phyloP scores from a whole-genome alignment of 108 stramenopile genomes.

The Cyclotella baltica region DNA sequence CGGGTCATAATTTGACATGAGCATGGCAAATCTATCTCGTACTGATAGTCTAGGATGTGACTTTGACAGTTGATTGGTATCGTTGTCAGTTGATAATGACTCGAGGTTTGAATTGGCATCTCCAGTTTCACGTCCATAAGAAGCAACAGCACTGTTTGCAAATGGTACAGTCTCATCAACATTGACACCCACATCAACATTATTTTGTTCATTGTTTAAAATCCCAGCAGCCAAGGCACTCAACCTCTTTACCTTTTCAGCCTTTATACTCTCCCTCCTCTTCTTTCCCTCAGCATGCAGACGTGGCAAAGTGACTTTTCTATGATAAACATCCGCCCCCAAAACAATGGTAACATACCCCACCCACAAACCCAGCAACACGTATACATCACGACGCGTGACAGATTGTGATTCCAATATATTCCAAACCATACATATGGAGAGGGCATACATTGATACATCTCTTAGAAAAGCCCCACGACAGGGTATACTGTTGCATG shows the following conservation, averaged over 20 bases:
- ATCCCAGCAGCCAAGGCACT: conserved; percentile 3
- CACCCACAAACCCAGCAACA: conserved; percentile 50
- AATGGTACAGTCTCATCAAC: not conserved
- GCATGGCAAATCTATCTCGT: conserved; percentile 47
- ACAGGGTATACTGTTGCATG: conserved; percentile 52
- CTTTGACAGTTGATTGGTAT: not conserved
- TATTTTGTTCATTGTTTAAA: not conserved
- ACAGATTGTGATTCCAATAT: conserved; percentile 35
- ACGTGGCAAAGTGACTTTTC: conserved; percentile 45
- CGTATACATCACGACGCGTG: conserved; percentile 13
- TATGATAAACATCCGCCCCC: conserved; percentile 56
- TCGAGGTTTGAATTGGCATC: not conserved
- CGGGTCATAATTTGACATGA: conserved; percentile 48
- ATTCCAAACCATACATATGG: conserved; percentile 36
- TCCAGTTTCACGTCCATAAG: not conserved
- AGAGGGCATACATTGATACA: conserved; percentile 45
- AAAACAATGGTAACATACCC: conserved; percentile 50
- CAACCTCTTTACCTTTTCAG: conserved; percentile 23
- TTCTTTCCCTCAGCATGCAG: conserved; percentile 22
- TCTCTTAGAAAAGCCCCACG: conserved; percentile 58
- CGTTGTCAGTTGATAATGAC: not conserved
- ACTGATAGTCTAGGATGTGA: conserved; percentile 26
- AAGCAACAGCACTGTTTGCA: not conserved
- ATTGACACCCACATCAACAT: not conserved
- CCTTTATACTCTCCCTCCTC: conserved; percentile 31